These are phyloP conservation scores for Mycena polygramma DNA, from an alignment of 768 basidiomycete species.

Conservation along the genomic window DNA sequence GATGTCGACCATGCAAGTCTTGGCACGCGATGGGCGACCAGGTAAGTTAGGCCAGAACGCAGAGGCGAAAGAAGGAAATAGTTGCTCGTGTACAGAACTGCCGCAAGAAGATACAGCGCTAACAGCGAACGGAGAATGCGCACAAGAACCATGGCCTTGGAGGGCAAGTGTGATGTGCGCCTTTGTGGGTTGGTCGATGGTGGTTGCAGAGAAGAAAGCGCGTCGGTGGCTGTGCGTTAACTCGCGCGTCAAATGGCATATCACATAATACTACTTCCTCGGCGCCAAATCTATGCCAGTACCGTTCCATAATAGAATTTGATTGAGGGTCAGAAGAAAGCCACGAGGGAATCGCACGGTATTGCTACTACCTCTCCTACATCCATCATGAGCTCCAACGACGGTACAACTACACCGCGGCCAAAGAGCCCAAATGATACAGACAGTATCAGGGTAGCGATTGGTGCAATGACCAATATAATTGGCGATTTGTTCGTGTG, in stretches of 20 bases:
- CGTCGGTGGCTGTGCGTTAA: constrained; percentile 2
- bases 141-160: constrained; percentile 26
- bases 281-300: too few species aligned
- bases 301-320: constrained; percentile 18
- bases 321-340: not conserved
- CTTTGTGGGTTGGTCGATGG: not conserved
- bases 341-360: constrained; percentile 41
- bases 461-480: constrained; percentile 30
- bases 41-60: constrained; percentile 42
- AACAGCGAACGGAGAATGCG: constrained; percentile 46
- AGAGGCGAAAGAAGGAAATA: constrained; percentile 52
- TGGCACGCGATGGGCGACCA: constrained; percentile 41
- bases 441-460: constrained; percentile 20
- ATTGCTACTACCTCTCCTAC: not conserved
- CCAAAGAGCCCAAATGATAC: constrained; percentile 23
- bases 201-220: not conserved
- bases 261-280: too few species aligned
- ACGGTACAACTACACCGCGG: constrained; percentile 36
- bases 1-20: constrained; percentile 38
- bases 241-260: too few species aligned
- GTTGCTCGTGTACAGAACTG: constrained; percentile 61
- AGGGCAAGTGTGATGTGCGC: not conserved
- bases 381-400: constrained; percentile 31
- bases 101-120: constrained; percentile 51
- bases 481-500: constrained; percentile 40